These are phyloP conservation scores for Lentinula detonsa DNA, from an alignment of 768 basidiomycete species.

Conservation along the genomic window DNA sequence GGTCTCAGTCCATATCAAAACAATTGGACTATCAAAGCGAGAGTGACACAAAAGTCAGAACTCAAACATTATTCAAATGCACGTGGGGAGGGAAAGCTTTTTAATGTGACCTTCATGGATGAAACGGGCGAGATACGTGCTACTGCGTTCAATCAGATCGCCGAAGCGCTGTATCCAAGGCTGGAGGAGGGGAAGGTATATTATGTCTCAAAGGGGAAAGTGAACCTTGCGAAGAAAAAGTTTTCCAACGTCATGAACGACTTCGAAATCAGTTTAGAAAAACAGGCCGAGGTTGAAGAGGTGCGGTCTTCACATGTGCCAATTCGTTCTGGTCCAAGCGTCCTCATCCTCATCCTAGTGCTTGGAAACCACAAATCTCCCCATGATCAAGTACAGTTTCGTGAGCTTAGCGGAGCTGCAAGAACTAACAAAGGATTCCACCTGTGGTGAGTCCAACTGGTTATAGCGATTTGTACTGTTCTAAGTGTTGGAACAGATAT, in stretches of 20 bases:
- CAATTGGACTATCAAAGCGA: constrained; percentile 97
- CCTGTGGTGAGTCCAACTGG: constrained; percentile 59
- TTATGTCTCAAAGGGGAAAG: constrained; percentile 82
- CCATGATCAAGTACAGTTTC: constrained; percentile 83
- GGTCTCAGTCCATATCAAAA: constrained; percentile 95
- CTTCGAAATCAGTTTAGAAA: constrained; percentile 88
- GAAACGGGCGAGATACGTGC: constrained; percentile 89
- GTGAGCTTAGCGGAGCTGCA: constrained; percentile 57
- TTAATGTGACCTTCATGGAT: constrained; percentile 91
- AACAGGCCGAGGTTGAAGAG: constrained; percentile 80
- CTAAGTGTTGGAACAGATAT: constrained; percentile 53
- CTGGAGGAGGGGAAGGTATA: constrained; percentile 92
- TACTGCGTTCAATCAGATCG: constrained; percentile 85
- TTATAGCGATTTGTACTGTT: constrained; percentile 2
- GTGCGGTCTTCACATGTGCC: constrained; percentile 29
- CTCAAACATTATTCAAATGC: constrained; percentile 86
- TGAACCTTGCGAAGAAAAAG: constrained; percentile 96
- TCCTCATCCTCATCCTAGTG: constrained; percentile 45
- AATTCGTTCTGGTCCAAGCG: constrained; percentile 1
- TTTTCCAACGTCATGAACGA: constrained; percentile 88
- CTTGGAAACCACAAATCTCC: constrained; percentile 68
- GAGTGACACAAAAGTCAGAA: constrained; percentile 85
- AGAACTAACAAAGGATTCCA: constrained; percentile 68
- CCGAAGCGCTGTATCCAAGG: constrained; percentile 77
- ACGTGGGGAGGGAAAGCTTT: constrained; percentile 91